Base-by-base conservation (phyloP, 306 rosid genomes). In the Glycyrrhiza uralensis region DNA sequence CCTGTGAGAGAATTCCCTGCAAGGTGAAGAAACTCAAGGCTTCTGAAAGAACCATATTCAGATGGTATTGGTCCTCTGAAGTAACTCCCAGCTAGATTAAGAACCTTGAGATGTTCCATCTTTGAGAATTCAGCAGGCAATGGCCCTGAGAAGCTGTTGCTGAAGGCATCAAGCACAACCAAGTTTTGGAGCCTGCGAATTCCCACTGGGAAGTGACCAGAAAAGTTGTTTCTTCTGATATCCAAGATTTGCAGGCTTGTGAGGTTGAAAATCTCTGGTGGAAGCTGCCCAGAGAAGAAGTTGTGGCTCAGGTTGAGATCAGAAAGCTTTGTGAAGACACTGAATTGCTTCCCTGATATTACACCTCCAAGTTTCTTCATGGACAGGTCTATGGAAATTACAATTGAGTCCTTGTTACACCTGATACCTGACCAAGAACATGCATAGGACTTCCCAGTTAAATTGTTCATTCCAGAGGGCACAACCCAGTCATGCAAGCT, bases 361-460 rank as follows among this genome's bases (percentile, higher is more conserved):
- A 19, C 75, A 17, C 98, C 97, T 0, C 72, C 76, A 0, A 91
- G 90, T 45, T 72, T 83, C 86, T 86, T 94, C 83, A 74, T 76
- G 12, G 97, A 91, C 4, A 94, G 87, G 87, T 94, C 90, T 61
- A 94, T 75, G 56, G 88, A 81, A 56, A 80, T 83, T 12, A 94
- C 85, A 45, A 38, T 14, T 50, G 88, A 85, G 62, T 80, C 79
- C 30, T 83, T 70, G 79, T 86, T 55, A 54, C 98, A 94, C 60
- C 77, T 82, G 85, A 91, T 83, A 2, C 97, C 96, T 4, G 88
- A 70, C 98, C 98, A 94, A 71, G 92, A 91, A 83, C 98, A 94
- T 13, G 90, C 89, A 73, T 71, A 75, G 69, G 80, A 65, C 79
- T 88, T 83, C 46, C 63, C 86, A 5, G 81, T 18, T 73, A 76